Percentiles rank a stretch among this genome's conserved stretches.
These are phyloP conservation scores for Boletus vinaceobasis DNA, from an alignment of 768 basidiomycete species.

Conservation along the genomic window DNA sequence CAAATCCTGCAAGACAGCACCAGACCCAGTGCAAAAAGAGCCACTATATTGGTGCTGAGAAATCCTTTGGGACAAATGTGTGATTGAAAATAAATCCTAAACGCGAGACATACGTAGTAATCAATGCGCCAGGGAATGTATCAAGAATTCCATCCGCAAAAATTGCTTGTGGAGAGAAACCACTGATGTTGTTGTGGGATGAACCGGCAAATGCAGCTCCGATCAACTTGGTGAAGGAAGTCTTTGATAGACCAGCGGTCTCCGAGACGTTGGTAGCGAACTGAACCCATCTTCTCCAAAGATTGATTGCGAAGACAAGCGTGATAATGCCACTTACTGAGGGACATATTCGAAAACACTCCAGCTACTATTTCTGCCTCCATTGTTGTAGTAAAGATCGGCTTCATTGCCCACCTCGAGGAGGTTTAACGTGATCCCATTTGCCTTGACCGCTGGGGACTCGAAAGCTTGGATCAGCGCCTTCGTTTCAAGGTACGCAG, in stretches of 20 bases:
- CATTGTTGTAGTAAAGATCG: conserved; percentile 50
- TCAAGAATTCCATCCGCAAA: conserved; percentile 50
- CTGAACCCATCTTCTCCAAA: conserved; percentile 44
- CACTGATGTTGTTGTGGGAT: conserved; percentile 38
- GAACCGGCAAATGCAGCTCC: conserved; percentile 50
- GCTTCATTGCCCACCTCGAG: conserved; percentile 64
- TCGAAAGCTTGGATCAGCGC: conserved; percentile 49
- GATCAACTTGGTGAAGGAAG: conserved; percentile 44
- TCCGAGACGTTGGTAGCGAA: conserved; percentile 49
- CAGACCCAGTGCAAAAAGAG: conserved; percentile 55
- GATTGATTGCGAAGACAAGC: neutral
- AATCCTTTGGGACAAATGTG: conserved; percentile 22
- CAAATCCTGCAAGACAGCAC: conserved; percentile 54
- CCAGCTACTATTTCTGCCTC: conserved; percentile 38
- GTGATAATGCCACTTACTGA: conserved; percentile 38
- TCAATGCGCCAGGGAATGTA: conserved; percentile 45
- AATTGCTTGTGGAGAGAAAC: conserved; percentile 61
- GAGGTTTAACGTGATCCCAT: conserved; percentile 50
- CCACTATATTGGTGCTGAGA: conserved; percentile 52
- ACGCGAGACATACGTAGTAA: conserved; percentile 45
- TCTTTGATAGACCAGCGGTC: conserved; percentile 36
- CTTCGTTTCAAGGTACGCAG: conserved; percentile 44
- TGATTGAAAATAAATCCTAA: neutral
- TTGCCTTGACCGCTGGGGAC: conserved; percentile 35
- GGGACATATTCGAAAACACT: conserved; percentile 43